A percentile compares a stretch with the other conserved stretches of the same genome.
Conservation (phyloP, 805 yeast genomes). For the Yarrowia sp. region DNA sequence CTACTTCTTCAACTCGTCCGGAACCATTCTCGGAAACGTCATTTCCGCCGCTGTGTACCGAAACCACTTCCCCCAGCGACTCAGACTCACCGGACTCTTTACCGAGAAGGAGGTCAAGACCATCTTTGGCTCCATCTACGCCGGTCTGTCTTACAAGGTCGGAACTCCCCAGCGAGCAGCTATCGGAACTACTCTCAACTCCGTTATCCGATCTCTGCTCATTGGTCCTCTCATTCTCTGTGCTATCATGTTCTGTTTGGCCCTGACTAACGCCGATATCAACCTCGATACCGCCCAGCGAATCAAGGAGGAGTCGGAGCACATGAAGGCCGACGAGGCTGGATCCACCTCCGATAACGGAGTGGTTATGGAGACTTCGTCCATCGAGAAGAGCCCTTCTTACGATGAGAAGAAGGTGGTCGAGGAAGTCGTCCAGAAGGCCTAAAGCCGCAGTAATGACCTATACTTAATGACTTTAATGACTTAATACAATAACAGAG, state of each 20-base stretch:
- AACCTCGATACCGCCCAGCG: slow-evolving; percentile 27
- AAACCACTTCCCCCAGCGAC: slow-evolving; percentile 20
- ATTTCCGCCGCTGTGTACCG: slow-evolving; percentile 40
- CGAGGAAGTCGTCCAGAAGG: slow-evolving; percentile 4
- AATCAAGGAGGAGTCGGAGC: slow-evolving; percentile 29
- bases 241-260: slow-evolving; percentile 9
- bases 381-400: neutral
- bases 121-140: slow-evolving; percentile 4
- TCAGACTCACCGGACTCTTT: neutral
- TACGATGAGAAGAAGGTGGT: slow-evolving; percentile 2
- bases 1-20: slow-evolving; percentile 33
- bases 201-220: slow-evolving; percentile 18
- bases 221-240: slow-evolving; percentile 22
- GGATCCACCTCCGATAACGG: neutral
- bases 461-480: too few relatives aligned
- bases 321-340: neutral
- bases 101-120: neutral
- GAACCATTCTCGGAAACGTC: slow-evolving; percentile 39
- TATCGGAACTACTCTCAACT: slow-evolving; percentile 17
- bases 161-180: slow-evolving; percentile 14
- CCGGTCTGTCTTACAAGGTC: neutral
- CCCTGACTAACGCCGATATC: slow-evolving; percentile 16
- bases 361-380: neutral
- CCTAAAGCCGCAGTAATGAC: neutral
- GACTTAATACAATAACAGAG: too few relatives aligned